phyloP scores from a whole-genome alignment of 1,284 basidiomycete genomes.

The Trametes versicolor region DNA sequence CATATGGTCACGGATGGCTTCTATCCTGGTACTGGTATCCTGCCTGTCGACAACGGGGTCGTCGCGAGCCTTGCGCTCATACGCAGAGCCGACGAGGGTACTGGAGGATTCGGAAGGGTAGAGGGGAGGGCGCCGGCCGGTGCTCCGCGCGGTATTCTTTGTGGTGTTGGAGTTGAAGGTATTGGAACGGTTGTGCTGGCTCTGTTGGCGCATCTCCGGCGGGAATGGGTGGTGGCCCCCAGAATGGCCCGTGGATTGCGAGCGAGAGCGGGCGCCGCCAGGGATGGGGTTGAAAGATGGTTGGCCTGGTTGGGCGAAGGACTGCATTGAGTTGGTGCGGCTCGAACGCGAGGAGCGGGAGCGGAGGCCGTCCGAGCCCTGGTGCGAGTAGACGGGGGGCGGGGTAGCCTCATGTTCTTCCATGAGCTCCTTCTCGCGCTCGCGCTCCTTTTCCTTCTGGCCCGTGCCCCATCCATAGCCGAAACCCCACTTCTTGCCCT shows the following conservation, averaged over 20 bases:
- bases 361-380: constrained; percentile 25
- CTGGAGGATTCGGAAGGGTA: constrained; percentile 68
- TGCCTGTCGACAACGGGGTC: constrained; percentile 61
- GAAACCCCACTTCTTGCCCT: constrained; percentile 53
- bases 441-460: constrained; percentile 59
- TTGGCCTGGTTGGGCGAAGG: constrained; percentile 34
- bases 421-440: constrained; percentile 51
- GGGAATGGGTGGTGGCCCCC: constrained; percentile 29
- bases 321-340: constrained; percentile 43
- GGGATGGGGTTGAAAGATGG: constrained; percentile 21
- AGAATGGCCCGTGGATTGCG: constrained; percentile 26
- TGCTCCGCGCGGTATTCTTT: constrained; percentile 32
- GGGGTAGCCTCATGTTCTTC: constrained; percentile 39
- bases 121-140: constrained; percentile 51
- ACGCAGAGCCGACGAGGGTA: constrained; percentile 77
- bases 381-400: constrained; percentile 52
- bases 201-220: constrained; percentile 16
- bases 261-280: constrained; percentile 20
- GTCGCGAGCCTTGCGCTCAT: constrained; percentile 73
- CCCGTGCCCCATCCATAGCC: constrained; percentile 74
- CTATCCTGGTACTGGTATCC: constrained; percentile 71
- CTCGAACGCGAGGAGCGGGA: constrained; percentile 45
- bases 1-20: constrained; percentile 77
- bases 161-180: constrained; percentile 42
- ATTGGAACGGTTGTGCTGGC: constrained; percentile 37